Base-by-base conservation (phyloP, 495 filamentous ascomycete genomes). In the Cercophora newfieldiana region DNA sequence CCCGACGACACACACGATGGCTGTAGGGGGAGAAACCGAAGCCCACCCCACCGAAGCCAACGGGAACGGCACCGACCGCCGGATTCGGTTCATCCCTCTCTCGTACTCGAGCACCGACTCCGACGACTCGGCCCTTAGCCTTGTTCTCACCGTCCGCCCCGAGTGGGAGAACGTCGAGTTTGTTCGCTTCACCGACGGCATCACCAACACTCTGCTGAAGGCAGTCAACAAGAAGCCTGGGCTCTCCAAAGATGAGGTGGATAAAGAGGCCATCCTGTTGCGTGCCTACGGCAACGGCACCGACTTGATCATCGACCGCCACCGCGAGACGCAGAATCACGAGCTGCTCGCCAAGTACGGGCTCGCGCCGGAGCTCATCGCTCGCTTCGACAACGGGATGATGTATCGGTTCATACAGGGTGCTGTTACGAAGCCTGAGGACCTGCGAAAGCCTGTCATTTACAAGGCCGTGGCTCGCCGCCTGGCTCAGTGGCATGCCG, bases 171-270 rank as follows among this genome's bases (percentile, higher is more conserved):
- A 88, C n/a, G 85, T 99, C 66, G 90, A 94, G 74, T 92, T 98
- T 70, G 84, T 92, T 56, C 87, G 89, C 54, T 99, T 98, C 81
- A 99, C 91, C 28, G 95, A 99, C 74, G 95, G 95, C 69, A 99
- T 99, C 77, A 99, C 95, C 53, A 99, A 99, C 78, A 97, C 94
- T 80, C 85, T 99, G 30, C 75, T 87, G 33, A 98, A 98, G 85
- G 91, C 91, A 29, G 83, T 94, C 75, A 96, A 97, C 75, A 87
- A 85, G 77, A 87, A 86, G 48, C 83, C 90, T 5, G 91, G 90
- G n/a, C 82, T 89, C 66, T 89, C 90, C 21, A 82, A 91, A 69
- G 86, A 91, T 59, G 79, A 96, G 72, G 80, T 93, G 68, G 93
- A 99, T 78, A 83, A 87, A 54, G 92, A 97, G 69, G 91, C 96